Base-by-base conservation (phyloP, 768 basidiomycete species). In the Amanita phalloides region DNA sequence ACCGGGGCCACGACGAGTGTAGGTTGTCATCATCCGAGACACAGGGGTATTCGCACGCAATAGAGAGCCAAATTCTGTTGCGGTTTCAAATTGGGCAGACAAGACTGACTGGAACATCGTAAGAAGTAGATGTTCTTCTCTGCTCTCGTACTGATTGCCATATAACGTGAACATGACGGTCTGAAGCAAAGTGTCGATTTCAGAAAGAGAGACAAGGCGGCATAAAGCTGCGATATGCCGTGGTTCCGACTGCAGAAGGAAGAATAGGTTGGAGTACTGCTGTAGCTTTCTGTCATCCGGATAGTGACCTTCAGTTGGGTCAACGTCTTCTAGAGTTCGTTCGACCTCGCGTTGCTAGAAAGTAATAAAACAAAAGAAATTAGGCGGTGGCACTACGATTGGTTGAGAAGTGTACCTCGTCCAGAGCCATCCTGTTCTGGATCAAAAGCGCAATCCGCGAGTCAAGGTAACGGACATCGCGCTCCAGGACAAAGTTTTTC, bases 121-220 rank as follows among this genome's bases (percentile, higher is more conserved):
- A 56, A 99, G 77, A 57, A 99, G 84, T 38, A 99, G 71, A 68
- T 99, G 96, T 70, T 99, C 96, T 71, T 99, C 96, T 60, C 95
- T 76, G 64, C 89, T 90, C 72, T 97, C 93, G 71, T 98, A 95
- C 72, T 98, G 95, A 74, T 99, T 95, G 56, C 96, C 96, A 65
- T 98, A 99, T 26, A 99, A 81, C 14, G 96, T 98, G 71, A 99
- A 99, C 96, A 99, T 99, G 68, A 99, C 96, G 2, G 96, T 99
- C 67, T 99, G 96, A 25, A 99, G 82, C 54, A 99, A 86, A 43
- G 96, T 98, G 68, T 99, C 96, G 62, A 99, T 98, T 72, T 99
- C 96, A 44, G 89, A 82, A 36, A 99, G 71, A 57, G 87, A 91
- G 68, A 99, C 96, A 54, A 99, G 86, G 14, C 96, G 87, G 62